phyloP scores from a whole-genome alignment of 2,329 filamentous ascomycete species.

The Grosmannia penicillata region DNA sequence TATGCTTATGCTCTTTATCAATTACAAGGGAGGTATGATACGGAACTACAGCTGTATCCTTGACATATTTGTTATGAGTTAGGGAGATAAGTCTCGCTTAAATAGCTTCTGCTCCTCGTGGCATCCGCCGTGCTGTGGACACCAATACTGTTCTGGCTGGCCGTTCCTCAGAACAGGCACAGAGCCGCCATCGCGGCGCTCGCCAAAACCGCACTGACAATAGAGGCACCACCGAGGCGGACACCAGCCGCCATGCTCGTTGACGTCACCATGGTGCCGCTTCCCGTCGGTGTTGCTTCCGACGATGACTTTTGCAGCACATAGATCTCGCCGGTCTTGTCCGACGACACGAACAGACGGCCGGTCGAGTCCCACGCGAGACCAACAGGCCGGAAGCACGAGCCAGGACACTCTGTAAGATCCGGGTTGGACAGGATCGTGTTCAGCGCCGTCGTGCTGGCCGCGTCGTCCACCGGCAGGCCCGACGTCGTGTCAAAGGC shows the following conservation, averaged over 20 bases:
- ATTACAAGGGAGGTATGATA: no score
- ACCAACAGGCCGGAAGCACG: constrained; percentile 49
- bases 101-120: no score
- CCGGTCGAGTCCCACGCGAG: constrained; percentile 35
- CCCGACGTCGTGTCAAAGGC: constrained; percentile 27
- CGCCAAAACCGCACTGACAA: no score
- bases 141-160: no score
- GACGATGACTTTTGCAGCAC: constrained; percentile 24
- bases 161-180: no score
- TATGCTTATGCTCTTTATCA: no score
- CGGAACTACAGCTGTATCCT: no score
- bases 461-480: constrained; percentile 21
- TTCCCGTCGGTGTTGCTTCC: constrained; percentile 2
- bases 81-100: no score
- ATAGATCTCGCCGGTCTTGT: constrained; percentile 51
- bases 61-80: no score
- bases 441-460: constrained; percentile 29
- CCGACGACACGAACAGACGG: constrained; percentile 47
- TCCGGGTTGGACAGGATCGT: constrained; percentile 43
- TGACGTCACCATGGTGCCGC: constrained; percentile 11
- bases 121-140: no score
- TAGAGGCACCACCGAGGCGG: no score
- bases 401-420: constrained; percentile 33
- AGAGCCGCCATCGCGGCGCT: no score
- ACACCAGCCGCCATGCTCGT: not conserved